phyloP scores from a whole-genome alignment of 768 basidiomycete genomes.

The Boletus sensibilis region DNA sequence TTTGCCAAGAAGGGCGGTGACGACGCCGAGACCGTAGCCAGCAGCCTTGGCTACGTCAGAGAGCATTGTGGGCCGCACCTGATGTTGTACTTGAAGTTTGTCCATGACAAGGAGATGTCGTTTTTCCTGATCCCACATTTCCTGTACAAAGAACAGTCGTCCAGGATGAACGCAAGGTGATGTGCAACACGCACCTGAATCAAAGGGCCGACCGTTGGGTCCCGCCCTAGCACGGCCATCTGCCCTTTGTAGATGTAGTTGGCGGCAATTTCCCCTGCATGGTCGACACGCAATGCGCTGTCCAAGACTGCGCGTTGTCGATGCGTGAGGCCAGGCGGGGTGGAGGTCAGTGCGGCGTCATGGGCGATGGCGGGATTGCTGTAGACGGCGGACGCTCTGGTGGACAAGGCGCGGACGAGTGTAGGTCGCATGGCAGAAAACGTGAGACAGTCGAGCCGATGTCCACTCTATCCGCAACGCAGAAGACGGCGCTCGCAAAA shows the following conservation, averaged over 20 bases:
- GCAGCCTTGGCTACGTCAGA: slow-evolving; percentile 83
- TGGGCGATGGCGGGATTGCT: slow-evolving; percentile 35
- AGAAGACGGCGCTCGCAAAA: slow-evolving; percentile 37
- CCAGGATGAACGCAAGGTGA: background rate
- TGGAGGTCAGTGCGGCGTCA: slow-evolving; percentile 47
- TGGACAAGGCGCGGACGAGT: slow-evolving; percentile 20
- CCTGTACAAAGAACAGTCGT: slow-evolving; percentile 45
- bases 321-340: slow-evolving; percentile 52
- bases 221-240: slow-evolving; percentile 63
- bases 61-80: slow-evolving; percentile 78
- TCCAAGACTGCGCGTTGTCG: slow-evolving; percentile 54
- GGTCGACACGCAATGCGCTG: slow-evolving; percentile 83
- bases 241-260: slow-evolving; percentile 96
- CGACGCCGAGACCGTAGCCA: slow-evolving; percentile 83
- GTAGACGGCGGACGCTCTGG: slow-evolving; percentile 50
- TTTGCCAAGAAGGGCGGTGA: slow-evolving; percentile 83
- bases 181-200: slow-evolving; percentile 60
- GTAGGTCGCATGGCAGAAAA: slow-evolving; percentile 13
- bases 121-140: slow-evolving; percentile 97
- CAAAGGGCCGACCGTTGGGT: slow-evolving; percentile 55
- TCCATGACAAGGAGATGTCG: slow-evolving; percentile 88
- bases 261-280: slow-evolving; percentile 93
- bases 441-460: slow-evolving; percentile 10
- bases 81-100: slow-evolving; percentile 79
- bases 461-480: slow-evolving; percentile 28